These are phyloP conservation scores for Sporisorium iseilematis-ciliati DNA, from an alignment of 1,284 basidiomycete species.

Conservation along the genomic window DNA sequence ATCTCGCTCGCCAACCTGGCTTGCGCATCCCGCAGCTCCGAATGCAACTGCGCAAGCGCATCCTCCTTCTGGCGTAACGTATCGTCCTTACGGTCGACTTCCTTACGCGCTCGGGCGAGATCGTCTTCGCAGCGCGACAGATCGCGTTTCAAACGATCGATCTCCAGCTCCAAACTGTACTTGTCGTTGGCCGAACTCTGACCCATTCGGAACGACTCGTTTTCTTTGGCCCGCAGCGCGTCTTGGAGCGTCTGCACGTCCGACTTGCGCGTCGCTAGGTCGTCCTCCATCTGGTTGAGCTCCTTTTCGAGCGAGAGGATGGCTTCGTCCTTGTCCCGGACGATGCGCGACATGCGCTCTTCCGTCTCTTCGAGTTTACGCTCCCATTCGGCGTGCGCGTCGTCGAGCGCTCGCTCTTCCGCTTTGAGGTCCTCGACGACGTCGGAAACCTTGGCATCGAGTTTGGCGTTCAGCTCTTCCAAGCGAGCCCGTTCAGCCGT, in stretches of 20 bases:
- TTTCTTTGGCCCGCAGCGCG: constrained; percentile 76
- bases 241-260: constrained; percentile 74
- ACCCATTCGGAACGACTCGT: constrained; percentile 77
- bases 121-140: constrained; percentile 84
- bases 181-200: constrained; percentile 84
- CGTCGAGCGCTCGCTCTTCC: constrained; percentile 70
- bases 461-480: constrained; percentile 55
- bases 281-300: constrained; percentile 52
- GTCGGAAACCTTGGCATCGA: constrained; percentile 65
- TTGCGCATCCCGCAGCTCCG: constrained; percentile 58
- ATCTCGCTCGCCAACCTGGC: constrained; percentile 62
- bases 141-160: constrained; percentile 88
- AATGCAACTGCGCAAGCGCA: constrained; percentile 74
- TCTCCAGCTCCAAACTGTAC: constrained; percentile 89
- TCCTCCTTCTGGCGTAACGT: constrained; percentile 78
- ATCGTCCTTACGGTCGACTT: constrained; percentile 78
- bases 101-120: constrained; percentile 79
- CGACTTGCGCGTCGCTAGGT: constrained; percentile 48
- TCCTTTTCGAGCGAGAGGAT: constrained; percentile 59
- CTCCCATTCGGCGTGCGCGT: constrained; percentile 70
- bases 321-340: constrained; percentile 61
- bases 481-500: constrained; percentile 41
- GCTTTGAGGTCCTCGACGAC: constrained; percentile 71
- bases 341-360: constrained; percentile 50
- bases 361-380: constrained; percentile 67